Conservation (phyloP, 768 basidiomycete species). For the Russula sp. region DNA sequence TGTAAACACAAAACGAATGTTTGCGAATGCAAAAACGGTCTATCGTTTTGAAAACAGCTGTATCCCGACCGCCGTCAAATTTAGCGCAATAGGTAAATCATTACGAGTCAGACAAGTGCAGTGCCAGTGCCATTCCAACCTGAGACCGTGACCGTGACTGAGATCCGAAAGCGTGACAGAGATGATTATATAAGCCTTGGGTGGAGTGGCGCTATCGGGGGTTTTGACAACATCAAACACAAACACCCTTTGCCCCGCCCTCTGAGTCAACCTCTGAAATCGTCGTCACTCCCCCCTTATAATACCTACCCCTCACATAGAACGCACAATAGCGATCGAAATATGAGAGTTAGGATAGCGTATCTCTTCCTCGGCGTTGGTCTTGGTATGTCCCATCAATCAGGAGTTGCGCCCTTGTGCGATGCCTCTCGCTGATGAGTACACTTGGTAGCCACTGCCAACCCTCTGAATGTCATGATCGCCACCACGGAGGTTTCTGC, state of each 20-base stretch:
- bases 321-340: background rate
- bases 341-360: background rate
- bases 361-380: conserved; percentile 10
- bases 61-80: too few species aligned
- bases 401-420: background rate
- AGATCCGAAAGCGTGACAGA: background rate
- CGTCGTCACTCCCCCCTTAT: background rate
- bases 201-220: background rate
- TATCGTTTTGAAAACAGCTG: too few species aligned
- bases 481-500: conserved; percentile 15
- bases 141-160: too few species aligned
- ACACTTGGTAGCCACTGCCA: conserved; percentile 11
- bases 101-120: too few species aligned
- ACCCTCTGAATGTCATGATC: conserved; percentile 11
- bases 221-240: background rate
- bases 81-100: too few species aligned
- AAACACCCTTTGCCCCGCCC: background rate
- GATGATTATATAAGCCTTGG: background rate
- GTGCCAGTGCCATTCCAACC: too few species aligned
- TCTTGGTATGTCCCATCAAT: conserved; percentile 12
- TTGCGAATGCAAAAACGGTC: too few species aligned
- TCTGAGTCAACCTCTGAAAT: background rate
- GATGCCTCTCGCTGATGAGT: background rate
- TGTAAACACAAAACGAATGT: too few species aligned
- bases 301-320: background rate